phyloP scores from a whole-genome alignment of 345 rosid species.

The Lepidium africanum region DNA sequence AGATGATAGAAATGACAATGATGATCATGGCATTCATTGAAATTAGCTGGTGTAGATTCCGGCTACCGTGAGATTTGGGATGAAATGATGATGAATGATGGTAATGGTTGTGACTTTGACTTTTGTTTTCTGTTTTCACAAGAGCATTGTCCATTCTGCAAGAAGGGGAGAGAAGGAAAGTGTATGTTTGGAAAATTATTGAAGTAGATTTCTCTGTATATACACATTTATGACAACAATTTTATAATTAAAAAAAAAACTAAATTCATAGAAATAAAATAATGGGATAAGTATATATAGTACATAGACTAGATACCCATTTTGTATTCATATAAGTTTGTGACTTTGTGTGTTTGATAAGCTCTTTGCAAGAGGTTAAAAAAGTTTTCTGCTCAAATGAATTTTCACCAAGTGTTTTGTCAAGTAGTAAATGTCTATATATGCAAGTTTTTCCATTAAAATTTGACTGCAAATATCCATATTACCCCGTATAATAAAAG shows the following conservation, averaged over 20 bases:
- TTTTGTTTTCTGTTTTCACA: constrained; percentile 21
- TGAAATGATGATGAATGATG: constrained; percentile 12
- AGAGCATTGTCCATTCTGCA: neutral
- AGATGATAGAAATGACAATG: constrained; percentile 34
- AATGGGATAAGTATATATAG: too few species aligned
- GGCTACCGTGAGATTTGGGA: neutral
- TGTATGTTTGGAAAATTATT: neutral
- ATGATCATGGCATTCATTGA: constrained; percentile 43
- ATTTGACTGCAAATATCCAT: too few species aligned
- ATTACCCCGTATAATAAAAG: too few species aligned
- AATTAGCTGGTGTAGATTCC: constrained; percentile 17
- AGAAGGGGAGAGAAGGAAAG: neutral
- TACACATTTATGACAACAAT: neutral
- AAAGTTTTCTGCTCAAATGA: too few species aligned
- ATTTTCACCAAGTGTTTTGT: too few species aligned
- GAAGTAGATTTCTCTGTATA: neutral
- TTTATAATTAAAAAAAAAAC: neutral
- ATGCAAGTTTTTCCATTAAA: too few species aligned
- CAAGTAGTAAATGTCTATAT: too few species aligned
- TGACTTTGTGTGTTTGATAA: too few species aligned
- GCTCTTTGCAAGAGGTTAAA: too few species aligned
- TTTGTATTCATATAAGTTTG: too few species aligned
- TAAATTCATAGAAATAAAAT: too few species aligned
- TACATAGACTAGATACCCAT: too few species aligned
- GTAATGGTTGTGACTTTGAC: constrained; percentile 4